Base-by-base conservation (phyloP, 208 protist genomes). In the Herpetomonas tarakana region DNA sequence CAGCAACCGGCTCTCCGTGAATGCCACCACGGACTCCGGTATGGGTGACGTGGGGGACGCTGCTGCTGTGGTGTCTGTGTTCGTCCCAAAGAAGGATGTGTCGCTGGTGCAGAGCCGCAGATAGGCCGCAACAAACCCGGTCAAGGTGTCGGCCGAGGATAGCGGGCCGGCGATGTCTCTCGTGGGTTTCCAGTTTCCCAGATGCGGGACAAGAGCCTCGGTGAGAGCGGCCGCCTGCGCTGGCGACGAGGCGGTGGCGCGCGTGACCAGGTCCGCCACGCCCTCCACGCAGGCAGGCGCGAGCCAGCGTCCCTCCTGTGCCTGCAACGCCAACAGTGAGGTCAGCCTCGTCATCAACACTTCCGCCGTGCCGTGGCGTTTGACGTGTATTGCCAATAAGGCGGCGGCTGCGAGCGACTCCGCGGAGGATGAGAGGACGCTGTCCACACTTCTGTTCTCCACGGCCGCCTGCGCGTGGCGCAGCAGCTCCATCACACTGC, bases 271-370 rank as follows among this genome's bases (percentile, higher is more conserved):
- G 11, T 12, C 44, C 44, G 19, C 16, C 19, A 4, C 44, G 16
- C 44, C 44, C 9, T 46, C 51, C 0, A 25, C 19, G 0, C 58
- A 41, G 50, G 62, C 29, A 0, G 2, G 4, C 39, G 16, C 25
- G 7, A 38, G 2, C 49, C 65, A 46, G 2, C 65, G 57, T 46
- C 50, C 52, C 38, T 53, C 62, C 21, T 58, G 62, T 0, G 53
- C 61, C 27, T 72, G 24, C 47, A 58, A 58, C 2, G 68, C 52
- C 44, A 73, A 29, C 38, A 78, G 62, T 1, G 65, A 52, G 25
- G 62, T 45, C 29, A 77, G 30, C 25, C n/a, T 9, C 3, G 54
- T n/a, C 22, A 51, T 21, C 0, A 58, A 14, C 2, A n/a, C 11
- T 9, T 50, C 18, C 0, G 49, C 58, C 6, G 29, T 21, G 0